These are phyloP conservation scores for Xylaria polymorpha DNA, from an alignment of 2,329 filamentous ascomycete species.

Conservation along the genomic window DNA sequence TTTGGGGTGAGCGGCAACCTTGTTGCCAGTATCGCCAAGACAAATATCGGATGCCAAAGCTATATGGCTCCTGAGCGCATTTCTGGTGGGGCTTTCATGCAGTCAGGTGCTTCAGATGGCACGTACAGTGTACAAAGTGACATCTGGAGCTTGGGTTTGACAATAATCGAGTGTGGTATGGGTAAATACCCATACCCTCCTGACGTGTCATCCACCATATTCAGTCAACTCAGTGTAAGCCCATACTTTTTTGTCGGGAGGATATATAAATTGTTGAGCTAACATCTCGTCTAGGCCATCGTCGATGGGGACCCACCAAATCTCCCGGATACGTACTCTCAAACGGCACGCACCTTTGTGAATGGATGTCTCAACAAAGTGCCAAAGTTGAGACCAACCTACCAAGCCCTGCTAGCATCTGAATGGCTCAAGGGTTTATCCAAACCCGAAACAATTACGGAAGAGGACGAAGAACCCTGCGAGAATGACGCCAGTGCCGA, in stretches of 20 bases:
- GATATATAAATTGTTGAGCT: slow-evolving; percentile 21
- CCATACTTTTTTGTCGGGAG: background rate
- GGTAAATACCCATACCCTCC: slow-evolving; percentile 96
- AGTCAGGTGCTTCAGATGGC: slow-evolving; percentile 77
- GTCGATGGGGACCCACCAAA: slow-evolving; percentile 96
- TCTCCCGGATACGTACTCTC: slow-evolving; percentile 84
- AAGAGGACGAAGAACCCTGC: slow-evolving; percentile 53
- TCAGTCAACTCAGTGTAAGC: slow-evolving; percentile 95
- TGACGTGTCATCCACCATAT: slow-evolving; percentile 97
- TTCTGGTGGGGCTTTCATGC: slow-evolving; percentile 82
- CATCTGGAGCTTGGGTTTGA: slow-evolving; percentile 95
- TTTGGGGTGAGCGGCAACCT: slow-evolving; percentile 97
- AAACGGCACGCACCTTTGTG: slow-evolving; percentile 86
- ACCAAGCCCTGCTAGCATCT: slow-evolving; percentile 88
- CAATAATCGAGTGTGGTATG: slow-evolving; percentile 95
- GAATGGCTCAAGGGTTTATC: slow-evolving; percentile 84
- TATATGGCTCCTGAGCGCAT: slow-evolving; percentile 99
- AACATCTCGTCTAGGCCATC: slow-evolving; percentile 75
- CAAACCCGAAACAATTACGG: slow-evolving; percentile 68
- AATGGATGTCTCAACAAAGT: slow-evolving; percentile 91
- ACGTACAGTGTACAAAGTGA: slow-evolving; percentile 98
- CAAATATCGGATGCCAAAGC: slow-evolving; percentile 98
- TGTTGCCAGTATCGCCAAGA: slow-evolving; percentile 97
- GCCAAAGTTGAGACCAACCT: slow-evolving; percentile 91
- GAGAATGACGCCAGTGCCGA: slow-evolving; percentile 53